A percentile compares a stretch with the other conserved stretches of the same genome.
These are phyloP conservation scores for Cladophialophora carrionii DNA, from an alignment of 2,329 filamentous ascomycete species.

Conservation along the genomic window DNA sequence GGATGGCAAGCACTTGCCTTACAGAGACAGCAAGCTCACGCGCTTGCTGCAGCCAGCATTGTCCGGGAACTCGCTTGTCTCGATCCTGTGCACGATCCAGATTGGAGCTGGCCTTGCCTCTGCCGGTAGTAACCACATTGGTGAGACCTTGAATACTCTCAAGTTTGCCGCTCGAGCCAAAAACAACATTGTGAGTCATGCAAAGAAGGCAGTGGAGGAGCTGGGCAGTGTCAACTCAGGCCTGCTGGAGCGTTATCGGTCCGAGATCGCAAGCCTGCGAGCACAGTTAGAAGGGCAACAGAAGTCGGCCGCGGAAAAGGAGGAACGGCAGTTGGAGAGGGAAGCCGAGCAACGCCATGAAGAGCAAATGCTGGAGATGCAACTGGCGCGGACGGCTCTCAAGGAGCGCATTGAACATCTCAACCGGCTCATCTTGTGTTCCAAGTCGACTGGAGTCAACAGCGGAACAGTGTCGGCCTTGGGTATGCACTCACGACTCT, in stretches of 20 bases:
- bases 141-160: constrained; percentile 90
- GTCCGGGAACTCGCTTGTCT: constrained; percentile 91
- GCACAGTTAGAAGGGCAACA: constrained; percentile 81
- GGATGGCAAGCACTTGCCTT: constrained; percentile 89
- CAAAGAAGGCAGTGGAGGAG: constrained; percentile 91
- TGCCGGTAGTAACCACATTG: constrained; percentile 74
- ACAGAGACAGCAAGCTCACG: constrained; percentile 96
- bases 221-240: constrained; percentile 65
- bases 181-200: constrained; percentile 97
- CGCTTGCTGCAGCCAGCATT: constrained; percentile 87
- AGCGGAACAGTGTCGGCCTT: constrained; percentile 72
- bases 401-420: constrained; percentile 98
- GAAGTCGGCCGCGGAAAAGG: constrained; percentile 65
- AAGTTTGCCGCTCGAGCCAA: constrained; percentile 97
- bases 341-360: constrained; percentile 87
- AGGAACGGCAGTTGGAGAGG: constrained; percentile 70
- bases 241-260: constrained; percentile 85
- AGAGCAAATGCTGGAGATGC: constrained; percentile 98
- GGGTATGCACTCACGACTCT: constrained; percentile 66
- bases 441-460: constrained; percentile 94
- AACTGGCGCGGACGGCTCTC: constrained; percentile 88
- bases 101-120: constrained; percentile 75
- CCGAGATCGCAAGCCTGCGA: constrained; percentile 85
- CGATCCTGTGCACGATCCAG: constrained; percentile 95
- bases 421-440: constrained; percentile 91